Conservation (phyloP, 176 grass and related monocot species). For the Musa troglodytarum region DNA sequence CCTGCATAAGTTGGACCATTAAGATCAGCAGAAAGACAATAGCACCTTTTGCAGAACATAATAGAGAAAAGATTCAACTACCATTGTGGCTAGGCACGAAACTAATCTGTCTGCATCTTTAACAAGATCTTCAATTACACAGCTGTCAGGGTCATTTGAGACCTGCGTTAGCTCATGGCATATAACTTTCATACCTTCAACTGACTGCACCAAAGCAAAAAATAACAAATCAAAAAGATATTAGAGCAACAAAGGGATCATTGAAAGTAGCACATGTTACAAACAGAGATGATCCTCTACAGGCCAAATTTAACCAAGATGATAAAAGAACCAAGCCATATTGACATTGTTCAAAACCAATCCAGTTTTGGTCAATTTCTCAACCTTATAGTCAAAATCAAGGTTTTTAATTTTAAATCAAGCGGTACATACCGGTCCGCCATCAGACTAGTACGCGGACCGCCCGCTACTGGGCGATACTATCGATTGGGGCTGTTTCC, state of each 20-base stretch:
- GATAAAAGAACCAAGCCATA: too few relatives aligned
- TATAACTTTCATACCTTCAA: slow-evolving; percentile 99
- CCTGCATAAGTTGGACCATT: slow-evolving; percentile 35
- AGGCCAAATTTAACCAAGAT: too few relatives aligned
- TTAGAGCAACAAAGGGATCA: slow-evolving; percentile 7
- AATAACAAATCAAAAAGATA: neutral
- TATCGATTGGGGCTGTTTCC: too few relatives aligned
- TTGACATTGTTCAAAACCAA: too few relatives aligned
- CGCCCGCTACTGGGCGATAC: too few relatives aligned
- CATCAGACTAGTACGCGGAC: too few relatives aligned
- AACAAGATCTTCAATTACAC: slow-evolving; percentile 65
- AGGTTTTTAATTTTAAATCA: too few relatives aligned
- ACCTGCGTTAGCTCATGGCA: slow-evolving; percentile 91
- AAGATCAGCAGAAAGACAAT: slow-evolving; percentile 3
- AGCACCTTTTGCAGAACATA: neutral
- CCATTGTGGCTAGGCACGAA: slow-evolving; percentile 83
- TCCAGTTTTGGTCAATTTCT: too few relatives aligned
- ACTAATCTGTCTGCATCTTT: slow-evolving; percentile 96
- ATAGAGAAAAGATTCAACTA: slow-evolving; percentile 28
- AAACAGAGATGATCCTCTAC: too few relatives aligned
- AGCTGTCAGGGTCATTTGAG: slow-evolving; percentile 51
- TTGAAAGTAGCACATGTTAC: neutral
- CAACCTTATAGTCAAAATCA: too few relatives aligned
- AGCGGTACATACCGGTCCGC: too few relatives aligned
- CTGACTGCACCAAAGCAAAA: slow-evolving; percentile 54